Percentiles rank a stretch among this genome's conserved stretches.
Conservation (phyloP, 805 yeast genomes). For the Huiozyma naganishii region DNA sequence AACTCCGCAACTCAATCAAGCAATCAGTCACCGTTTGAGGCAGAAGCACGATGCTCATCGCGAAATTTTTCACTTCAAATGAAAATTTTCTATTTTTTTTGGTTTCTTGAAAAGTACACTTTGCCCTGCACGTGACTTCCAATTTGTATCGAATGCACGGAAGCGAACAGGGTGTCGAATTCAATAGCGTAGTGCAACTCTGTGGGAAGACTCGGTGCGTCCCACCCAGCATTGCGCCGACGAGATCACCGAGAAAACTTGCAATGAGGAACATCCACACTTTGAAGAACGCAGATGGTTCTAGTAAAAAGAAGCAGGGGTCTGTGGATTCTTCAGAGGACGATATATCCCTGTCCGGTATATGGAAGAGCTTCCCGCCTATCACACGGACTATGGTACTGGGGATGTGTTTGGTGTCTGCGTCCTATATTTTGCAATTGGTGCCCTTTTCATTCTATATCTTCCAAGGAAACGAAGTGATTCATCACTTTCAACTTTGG, state of each 20-base stretch:
- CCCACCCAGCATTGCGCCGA: too few species aligned
- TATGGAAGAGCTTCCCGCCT: constrained; percentile 40
- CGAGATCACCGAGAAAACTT: background rate
- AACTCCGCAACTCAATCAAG: too few species aligned
- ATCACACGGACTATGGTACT: constrained; percentile 48
- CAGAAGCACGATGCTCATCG: too few species aligned
- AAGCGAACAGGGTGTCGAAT: too few species aligned
- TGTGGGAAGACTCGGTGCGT: too few species aligned
- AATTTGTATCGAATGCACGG: too few species aligned
- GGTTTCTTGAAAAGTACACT: too few species aligned
- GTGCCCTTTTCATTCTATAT: constrained; percentile 15
- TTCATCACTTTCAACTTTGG: constrained; percentile 20
- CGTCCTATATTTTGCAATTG: constrained; percentile 29
- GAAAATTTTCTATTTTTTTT: too few species aligned
- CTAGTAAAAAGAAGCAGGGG: background rate
- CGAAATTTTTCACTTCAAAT: too few species aligned
- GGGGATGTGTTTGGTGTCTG: constrained; percentile 35
- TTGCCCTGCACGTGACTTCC: too few species aligned
- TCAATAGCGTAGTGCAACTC: too few species aligned
- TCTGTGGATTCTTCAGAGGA: background rate
- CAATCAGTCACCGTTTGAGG: too few species aligned
- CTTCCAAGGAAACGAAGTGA: constrained; percentile 12
- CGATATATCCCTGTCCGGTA: constrained; percentile 3
- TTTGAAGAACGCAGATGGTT: constrained; percentile 1
- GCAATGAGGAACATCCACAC: constrained; percentile 10